Evolutionary conservation across 2,329 filamentous ascomycete species (phyloP), one percentile per base, ranked within the genome.

Genomic region (Annulohypoxylon truncatum): DNA sequence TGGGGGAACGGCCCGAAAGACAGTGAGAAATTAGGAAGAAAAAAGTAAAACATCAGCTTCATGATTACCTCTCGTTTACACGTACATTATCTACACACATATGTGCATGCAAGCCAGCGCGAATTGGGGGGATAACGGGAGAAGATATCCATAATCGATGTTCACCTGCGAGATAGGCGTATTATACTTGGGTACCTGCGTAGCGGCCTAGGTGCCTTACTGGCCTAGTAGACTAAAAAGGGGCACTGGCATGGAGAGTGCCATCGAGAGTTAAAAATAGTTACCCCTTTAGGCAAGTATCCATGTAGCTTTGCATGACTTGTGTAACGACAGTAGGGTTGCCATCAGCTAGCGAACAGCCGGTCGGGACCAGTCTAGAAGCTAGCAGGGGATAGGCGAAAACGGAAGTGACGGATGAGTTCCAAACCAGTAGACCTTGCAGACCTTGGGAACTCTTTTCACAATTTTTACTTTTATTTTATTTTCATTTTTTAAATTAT

Each of bases 401-500:
- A 28, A 54, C 67, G 67, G 67, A 67, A 69, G 47, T 22, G 50
- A 44, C 67, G 67, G 67, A 50, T 61, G 56, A 56, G 47, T 69
- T 69, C 67, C 67, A 67, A 61, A 47, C 64, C 64, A 69, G 40
- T 67, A 53, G 67, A 67, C 64, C 60, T 54, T 38, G 38, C n/a
- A 8, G 18, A 15, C 20, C 8, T 20, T 8, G 20, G 20, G 42
- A 47, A 26, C 13, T 48, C 24, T 48, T 28, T 2, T 15, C 6
- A n/a, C n/a, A n/a, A n/a, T 29, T 29, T 29, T 28, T 15, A 46
- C 12, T 46, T 46, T 46, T 46, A 26, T 46, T 46, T 46, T 7
- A 46, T 26, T 26, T 3, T 24, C 26, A 20, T 26, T 48, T 47
- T 48, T 48, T 28, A n/a, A n/a, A n/a, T n/a, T n/a, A 33, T 40